A percentile compares a stretch with the other conserved stretches of the same genome.
phyloP scores from a whole-genome alignment of 176 grass and related monocot genomes.

The Oryza brachyantha region DNA sequence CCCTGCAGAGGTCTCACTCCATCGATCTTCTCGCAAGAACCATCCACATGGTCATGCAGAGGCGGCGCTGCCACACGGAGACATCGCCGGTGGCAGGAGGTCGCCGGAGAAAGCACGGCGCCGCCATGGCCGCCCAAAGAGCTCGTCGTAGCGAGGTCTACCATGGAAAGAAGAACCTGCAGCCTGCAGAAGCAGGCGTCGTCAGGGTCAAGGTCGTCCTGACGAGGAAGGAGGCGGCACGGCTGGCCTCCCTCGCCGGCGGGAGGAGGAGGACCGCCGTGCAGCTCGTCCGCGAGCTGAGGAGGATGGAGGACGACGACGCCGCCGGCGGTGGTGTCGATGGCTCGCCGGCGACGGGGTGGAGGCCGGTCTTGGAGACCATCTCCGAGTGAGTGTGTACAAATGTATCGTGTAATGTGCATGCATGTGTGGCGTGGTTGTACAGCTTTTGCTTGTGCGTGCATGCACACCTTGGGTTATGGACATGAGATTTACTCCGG shows the following conservation, averaged over 20 bases:
- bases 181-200: background rate
- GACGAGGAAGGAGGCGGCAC: slow-evolving; percentile 46
- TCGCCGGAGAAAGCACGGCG: background rate
- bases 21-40: slow-evolving; percentile 26
- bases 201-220: slow-evolving; percentile 52
- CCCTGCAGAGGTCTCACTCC: slow-evolving; percentile 17
- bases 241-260: slow-evolving; percentile 34
- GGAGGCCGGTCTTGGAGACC: slow-evolving; percentile 53
- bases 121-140: background rate
- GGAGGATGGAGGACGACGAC: slow-evolving; percentile 23
- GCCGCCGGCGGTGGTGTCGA: background rate
- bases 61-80: background rate
- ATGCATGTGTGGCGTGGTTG: no score
- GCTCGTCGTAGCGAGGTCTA: background rate
- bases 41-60: slow-evolving; percentile 12
- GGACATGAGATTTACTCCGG: no score
- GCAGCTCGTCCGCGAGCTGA: slow-evolving; percentile 40
- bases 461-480: no score
- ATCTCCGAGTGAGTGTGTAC: slow-evolving; percentile 46
- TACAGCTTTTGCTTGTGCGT: no score
- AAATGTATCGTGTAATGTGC: no score
- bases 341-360: background rate
- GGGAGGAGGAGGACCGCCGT: slow-evolving; percentile 23
- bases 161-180: no score
- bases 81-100: background rate